Percentiles rank a stretch among this genome's conserved stretches.
These are phyloP conservation scores for Daldinia grandis DNA, from an alignment of 495 filamentous ascomycete species.

Conservation along the genomic window DNA sequence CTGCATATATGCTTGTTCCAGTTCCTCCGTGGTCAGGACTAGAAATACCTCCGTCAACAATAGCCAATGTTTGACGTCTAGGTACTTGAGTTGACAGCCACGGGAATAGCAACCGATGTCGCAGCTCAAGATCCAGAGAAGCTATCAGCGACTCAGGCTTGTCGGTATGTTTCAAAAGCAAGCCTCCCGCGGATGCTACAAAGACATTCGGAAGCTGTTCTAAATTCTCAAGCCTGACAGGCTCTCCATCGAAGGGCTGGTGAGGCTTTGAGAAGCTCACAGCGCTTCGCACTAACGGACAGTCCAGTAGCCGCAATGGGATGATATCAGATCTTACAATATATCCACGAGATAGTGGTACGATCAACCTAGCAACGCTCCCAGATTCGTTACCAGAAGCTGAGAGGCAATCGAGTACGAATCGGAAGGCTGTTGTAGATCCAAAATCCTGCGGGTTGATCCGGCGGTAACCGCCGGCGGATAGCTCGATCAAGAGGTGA, in stretches of 20 bases:
- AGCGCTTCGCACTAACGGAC: neutral
- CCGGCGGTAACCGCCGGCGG: neutral
- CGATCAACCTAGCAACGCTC: neutral
- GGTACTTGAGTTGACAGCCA: neutral
- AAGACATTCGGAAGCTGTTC: neutral
- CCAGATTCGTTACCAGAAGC: neutral
- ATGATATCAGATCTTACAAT: conserved; percentile 1
- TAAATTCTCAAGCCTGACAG: neutral
- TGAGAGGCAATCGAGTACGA: neutral
- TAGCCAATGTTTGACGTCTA: neutral
- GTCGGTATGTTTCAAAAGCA: neutral
- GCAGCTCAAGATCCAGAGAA: neutral
- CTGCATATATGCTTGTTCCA: neutral
- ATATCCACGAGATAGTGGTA: conserved; percentile 3
- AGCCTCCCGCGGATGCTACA: neutral
- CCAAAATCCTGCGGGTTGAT: neutral
- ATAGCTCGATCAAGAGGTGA: neutral
- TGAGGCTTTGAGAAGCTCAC: neutral
- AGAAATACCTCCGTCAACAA: neutral
- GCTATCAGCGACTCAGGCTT: neutral
- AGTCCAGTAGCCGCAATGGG: neutral
- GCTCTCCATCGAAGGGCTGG: neutral
- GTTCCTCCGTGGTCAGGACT: neutral
- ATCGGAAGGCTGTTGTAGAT: neutral
- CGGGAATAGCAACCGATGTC: neutral